Evolutionary conservation across 78 protist genomes (phyloP).

Genomic region (Monosiga brevicollis): DNA sequence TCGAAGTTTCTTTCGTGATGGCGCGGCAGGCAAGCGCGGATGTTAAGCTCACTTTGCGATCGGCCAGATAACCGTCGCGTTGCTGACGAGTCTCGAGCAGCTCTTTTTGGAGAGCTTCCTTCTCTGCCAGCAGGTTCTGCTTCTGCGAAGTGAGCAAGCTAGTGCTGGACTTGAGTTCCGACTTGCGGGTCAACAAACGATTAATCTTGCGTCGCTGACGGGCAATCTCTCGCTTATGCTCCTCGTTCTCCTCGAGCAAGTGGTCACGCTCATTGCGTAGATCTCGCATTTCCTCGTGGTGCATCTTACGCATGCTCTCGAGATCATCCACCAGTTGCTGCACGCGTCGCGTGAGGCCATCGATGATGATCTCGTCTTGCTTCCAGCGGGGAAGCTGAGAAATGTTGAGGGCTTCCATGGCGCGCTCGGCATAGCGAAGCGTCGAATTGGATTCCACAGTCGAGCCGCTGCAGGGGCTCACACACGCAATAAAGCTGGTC

Average conservation of each 20-base stretch:
- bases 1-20: too few species aligned
- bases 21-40: too few species aligned
- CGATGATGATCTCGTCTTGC: background rate
- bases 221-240: background rate
- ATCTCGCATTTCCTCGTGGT: background rate
- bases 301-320: background rate
- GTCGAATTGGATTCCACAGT: background rate
- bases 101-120: background rate
- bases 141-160: background rate
- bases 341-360: background rate
- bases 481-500: background rate
- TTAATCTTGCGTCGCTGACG: background rate
- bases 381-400: constrained; percentile 22
- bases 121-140: background rate
- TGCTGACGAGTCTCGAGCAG: background rate
- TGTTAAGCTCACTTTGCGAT: too few species aligned
- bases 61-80: background rate
- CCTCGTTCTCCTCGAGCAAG: background rate
- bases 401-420: background rate
- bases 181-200: background rate
- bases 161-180: background rate
- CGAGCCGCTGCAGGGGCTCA: background rate
- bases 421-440: background rate
- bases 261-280: background rate
- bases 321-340: background rate